Conservation (phyloP, 495 filamentous ascomycete species). For the Lasiosphaeris hirsuta region DNA sequence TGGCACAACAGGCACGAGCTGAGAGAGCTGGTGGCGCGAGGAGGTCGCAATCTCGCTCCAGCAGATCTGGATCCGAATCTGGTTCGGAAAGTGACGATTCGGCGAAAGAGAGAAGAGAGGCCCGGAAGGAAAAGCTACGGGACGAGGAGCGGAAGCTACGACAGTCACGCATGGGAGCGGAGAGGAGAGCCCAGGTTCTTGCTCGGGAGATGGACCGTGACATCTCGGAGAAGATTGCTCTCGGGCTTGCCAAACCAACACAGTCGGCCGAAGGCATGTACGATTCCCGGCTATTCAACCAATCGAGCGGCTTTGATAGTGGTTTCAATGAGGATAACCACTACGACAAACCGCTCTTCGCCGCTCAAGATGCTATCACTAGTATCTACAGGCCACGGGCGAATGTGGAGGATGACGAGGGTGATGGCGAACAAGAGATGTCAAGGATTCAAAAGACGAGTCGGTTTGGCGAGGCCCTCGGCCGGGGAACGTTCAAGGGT, state of each 20-base stretch:
- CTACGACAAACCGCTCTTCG: slow-evolving; percentile 97
- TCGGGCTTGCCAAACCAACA: slow-evolving; percentile 93
- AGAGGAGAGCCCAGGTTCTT: slow-evolving; percentile 83
- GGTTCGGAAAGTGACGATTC: slow-evolving; percentile 64
- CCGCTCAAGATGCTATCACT: slow-evolving; percentile 91
- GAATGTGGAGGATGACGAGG: slow-evolving; percentile 69
- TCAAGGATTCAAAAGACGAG: slow-evolving; percentile 78
- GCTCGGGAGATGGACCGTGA: slow-evolving; percentile 95
- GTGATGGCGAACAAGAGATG: slow-evolving; percentile 75
- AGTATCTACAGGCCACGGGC: slow-evolving; percentile 87
- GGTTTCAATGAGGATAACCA: slow-evolving; percentile 98
- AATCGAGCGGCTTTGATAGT: slow-evolving; percentile 77
- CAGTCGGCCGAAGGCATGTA: slow-evolving; percentile 89
- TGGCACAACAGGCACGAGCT: slow-evolving; percentile 90
- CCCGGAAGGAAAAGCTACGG: slow-evolving; percentile 70
- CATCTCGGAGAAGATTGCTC: slow-evolving; percentile 94
- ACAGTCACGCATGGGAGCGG: slow-evolving; percentile 92
- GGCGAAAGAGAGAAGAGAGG: slow-evolving; percentile 70
- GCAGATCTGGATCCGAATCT: slow-evolving; percentile 52
- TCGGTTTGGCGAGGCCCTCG: slow-evolving; percentile 77
- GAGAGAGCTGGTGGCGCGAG: slow-evolving; percentile 60
- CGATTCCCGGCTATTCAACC: slow-evolving; percentile 94
- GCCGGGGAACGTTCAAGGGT: slow-evolving; percentile 89
- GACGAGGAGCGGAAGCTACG: slow-evolving; percentile 87
- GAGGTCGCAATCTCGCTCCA: slow-evolving; percentile 45